Percentiles rank a stretch among this genome's conserved stretches.
These are phyloP conservation scores for Paxillus involutus DNA, from an alignment of 768 basidiomycete genomes.

Conservation along the genomic window DNA sequence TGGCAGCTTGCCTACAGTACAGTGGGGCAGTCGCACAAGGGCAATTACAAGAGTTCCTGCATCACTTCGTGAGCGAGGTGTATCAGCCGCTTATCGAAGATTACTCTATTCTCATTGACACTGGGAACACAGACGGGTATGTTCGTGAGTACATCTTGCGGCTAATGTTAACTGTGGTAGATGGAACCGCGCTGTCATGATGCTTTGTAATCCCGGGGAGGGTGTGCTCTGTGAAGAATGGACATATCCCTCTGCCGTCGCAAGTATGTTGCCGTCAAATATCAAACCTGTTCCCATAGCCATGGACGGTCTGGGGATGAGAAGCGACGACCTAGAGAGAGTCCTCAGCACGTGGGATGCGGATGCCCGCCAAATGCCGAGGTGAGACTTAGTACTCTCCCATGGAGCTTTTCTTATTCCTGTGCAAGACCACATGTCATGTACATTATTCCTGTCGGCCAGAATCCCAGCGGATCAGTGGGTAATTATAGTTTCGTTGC, in stretches of 20 bases:
- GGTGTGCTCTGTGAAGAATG: conserved; percentile 63
- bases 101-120: conserved; percentile 54
- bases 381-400: conserved; percentile 38
- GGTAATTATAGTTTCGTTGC: conserved; percentile 24
- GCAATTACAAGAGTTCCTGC: conserved; percentile 40
- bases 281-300: conserved; percentile 53
- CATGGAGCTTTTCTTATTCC: neutral
- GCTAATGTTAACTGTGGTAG: conserved; percentile 25
- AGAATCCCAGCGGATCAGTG: conserved; percentile 79
- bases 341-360: conserved; percentile 70
- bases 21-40: conserved; percentile 23
- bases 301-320: conserved; percentile 73
- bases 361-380: conserved; percentile 48
- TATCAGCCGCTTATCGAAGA: conserved; percentile 63
- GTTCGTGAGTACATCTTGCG: neutral
- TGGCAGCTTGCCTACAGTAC: conserved; percentile 73
- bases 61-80: conserved; percentile 26
- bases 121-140: conserved; percentile 71
- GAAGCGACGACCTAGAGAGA: conserved; percentile 56
- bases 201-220: conserved; percentile 69
- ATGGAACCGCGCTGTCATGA: conserved; percentile 56
- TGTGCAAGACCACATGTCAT: conserved; percentile 60
- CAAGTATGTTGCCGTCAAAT: conserved; percentile 32
- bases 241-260: conserved; percentile 67
- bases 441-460: conserved; percentile 79